phyloP scores from a whole-genome alignment of 2,329 filamentous ascomycete genomes.

The Nemania serpens region DNA sequence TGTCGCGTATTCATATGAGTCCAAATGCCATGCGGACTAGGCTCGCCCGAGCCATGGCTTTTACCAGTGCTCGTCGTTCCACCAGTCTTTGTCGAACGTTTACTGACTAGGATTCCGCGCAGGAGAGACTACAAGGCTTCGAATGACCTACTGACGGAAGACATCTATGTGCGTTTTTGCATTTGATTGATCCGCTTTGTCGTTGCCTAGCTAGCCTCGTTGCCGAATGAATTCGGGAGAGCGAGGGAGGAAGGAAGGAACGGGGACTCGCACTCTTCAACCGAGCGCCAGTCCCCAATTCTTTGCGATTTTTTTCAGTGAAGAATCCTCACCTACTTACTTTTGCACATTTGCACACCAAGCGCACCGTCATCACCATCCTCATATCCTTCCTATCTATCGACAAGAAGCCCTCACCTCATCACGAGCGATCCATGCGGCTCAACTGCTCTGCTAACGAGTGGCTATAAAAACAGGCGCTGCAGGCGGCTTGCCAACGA shows the following conservation, averaged over 20 bases:
- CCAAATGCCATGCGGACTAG: not conserved
- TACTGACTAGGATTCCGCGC: constrained; percentile 25
- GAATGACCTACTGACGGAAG: constrained; percentile 91
- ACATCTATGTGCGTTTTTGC: constrained; percentile 83
- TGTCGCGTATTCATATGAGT: not conserved
- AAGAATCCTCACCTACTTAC: constrained; percentile 28
- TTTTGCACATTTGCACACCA: constrained; percentile 9
- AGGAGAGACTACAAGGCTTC: constrained; percentile 86
- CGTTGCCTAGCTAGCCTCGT: constrained; percentile 23
- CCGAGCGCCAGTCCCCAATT: constrained; percentile 22
- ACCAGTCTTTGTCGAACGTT: not conserved
- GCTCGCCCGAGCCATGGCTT: not conserved
- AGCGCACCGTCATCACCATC: constrained; percentile 5
- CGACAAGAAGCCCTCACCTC: not conserved
- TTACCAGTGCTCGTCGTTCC: no score
- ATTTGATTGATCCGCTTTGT: constrained; percentile 43
- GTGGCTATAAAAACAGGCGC: constrained; percentile 59
- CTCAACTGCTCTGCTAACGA: constrained; percentile 20
- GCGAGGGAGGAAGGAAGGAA: constrained; percentile 13
- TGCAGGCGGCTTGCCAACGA: constrained; percentile 85
- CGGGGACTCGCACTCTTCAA: constrained; percentile 17
- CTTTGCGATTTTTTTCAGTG: constrained; percentile 32
- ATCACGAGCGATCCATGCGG: constrained; percentile 6
- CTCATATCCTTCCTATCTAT: not conserved
- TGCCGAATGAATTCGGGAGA: constrained; percentile 4